phyloP scores from a whole-genome alignment of 768 basidiomycete species.

The Auricularia auricula-judae region DNA sequence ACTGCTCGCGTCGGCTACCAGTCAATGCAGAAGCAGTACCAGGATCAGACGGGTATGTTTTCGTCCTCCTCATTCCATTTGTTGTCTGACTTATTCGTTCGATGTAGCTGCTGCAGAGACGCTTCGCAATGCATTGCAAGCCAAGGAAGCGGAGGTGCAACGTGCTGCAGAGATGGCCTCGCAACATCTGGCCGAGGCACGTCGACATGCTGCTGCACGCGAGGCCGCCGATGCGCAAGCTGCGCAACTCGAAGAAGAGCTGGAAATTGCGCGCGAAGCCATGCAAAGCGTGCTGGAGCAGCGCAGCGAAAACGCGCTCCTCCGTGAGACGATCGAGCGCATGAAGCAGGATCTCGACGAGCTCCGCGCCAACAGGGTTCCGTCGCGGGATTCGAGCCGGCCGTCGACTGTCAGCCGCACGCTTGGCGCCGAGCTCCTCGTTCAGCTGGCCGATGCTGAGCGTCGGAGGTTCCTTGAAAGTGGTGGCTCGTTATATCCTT shows the following conservation, averaged over 20 bases:
- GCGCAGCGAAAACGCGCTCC: slow-evolving; percentile 84
- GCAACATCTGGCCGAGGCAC: slow-evolving; percentile 52
- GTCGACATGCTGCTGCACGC: slow-evolving; percentile 57
- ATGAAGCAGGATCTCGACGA: slow-evolving; percentile 93
- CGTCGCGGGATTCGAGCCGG: neutral
- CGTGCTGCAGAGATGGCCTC: slow-evolving; percentile 46
- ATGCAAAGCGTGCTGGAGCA: slow-evolving; percentile 75
- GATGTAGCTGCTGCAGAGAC: slow-evolving; percentile 56
- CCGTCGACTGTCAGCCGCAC: slow-evolving; percentile 51
- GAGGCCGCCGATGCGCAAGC: slow-evolving; percentile 65
- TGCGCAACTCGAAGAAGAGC: slow-evolving; percentile 54
- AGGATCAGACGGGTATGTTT: slow-evolving; percentile 52
- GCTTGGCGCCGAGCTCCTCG: slow-evolving; percentile 61
- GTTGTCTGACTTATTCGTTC: neutral
- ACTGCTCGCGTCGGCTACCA: slow-evolving; percentile 60
- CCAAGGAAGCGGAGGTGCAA: slow-evolving; percentile 64
- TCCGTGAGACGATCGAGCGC: slow-evolving; percentile 94
- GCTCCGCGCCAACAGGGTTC: slow-evolving; percentile 38
- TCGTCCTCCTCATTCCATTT: too few relatives aligned
- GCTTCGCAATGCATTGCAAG: slow-evolving; percentile 61
- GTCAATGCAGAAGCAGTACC: slow-evolving; percentile 76
- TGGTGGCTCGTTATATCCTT: neutral
- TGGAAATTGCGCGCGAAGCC: slow-evolving; percentile 57
- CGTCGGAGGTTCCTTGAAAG: slow-evolving; percentile 20
- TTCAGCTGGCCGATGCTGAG: slow-evolving; percentile 23